phyloP scores from a whole-genome alignment of 495 filamentous ascomycete species.

The Talaromyces liani region DNA sequence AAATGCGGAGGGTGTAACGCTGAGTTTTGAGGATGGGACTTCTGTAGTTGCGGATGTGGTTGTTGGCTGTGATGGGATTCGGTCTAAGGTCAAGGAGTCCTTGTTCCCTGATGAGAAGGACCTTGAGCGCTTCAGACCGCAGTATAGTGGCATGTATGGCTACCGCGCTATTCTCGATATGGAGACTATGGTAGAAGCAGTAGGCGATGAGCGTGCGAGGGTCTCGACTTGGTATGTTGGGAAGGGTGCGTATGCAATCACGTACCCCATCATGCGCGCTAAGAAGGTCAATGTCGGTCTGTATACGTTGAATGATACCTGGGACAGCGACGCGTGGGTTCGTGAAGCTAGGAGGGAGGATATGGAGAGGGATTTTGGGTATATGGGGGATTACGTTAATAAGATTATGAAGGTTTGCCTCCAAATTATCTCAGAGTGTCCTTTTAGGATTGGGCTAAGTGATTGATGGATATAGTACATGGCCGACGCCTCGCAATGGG shows the following conservation, averaged over 20 bases:
- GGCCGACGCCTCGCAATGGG: constrained; percentile 50
- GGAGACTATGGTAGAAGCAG: constrained; percentile 41
- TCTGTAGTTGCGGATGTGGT: neutral
- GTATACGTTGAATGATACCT: constrained; percentile 37
- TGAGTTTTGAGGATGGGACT: neutral
- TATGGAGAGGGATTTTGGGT: constrained; percentile 45
- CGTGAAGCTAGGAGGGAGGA: constrained; percentile 46
- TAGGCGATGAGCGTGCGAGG: constrained; percentile 43
- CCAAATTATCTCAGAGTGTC: no score
- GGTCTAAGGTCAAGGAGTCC: neutral
- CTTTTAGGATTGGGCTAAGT: no score
- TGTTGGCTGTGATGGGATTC: neutral
- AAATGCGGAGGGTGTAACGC: neutral
- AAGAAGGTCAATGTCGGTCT: constrained; percentile 53
- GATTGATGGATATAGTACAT: constrained; percentile 21
- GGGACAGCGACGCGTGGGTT: constrained; percentile 50
- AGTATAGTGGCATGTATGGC: constrained; percentile 45
- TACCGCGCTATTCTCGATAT: constrained; percentile 57
- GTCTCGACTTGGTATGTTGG: constrained; percentile 54
- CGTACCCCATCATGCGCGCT: constrained; percentile 59
- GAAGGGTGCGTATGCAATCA: constrained; percentile 49
- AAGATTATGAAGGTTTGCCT: constrained; percentile 32
- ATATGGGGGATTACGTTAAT: constrained; percentile 44
- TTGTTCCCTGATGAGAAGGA: neutral
- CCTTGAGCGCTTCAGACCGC: constrained; percentile 17